These are phyloP conservation scores for Penicillium sp. DNA, from an alignment of 2,329 filamentous ascomycete genomes.

Conservation along the genomic window DNA sequence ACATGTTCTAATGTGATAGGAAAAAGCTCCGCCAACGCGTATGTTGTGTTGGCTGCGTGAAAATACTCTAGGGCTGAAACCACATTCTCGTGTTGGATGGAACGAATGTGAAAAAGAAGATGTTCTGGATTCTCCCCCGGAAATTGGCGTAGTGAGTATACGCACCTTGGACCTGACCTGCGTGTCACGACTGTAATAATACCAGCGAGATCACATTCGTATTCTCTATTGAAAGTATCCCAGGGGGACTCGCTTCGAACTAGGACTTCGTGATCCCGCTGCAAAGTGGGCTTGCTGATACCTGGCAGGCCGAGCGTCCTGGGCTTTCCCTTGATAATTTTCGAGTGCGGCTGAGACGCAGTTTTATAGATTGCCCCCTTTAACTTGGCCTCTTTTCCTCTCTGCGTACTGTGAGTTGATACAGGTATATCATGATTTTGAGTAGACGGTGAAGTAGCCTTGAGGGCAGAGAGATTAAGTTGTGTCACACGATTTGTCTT, in stretches of 20 bases:
- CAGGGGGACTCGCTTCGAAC: conserved; percentile 20
- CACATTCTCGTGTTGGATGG: conserved; percentile 14
- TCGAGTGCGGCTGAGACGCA: too few species aligned
- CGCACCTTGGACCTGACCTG: too few species aligned
- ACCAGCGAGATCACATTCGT: conserved; percentile 21
- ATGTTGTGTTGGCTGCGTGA: conserved; percentile 7
- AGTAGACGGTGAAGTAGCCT: not conserved
- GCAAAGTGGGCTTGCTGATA: too few species aligned
- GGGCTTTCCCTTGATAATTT: too few species aligned
- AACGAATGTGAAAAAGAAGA: conserved; percentile 1
- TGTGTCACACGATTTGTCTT: not conserved
- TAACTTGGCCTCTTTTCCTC: too few species aligned
- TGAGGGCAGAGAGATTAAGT: not conserved
- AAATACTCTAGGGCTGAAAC: conserved; percentile 7
- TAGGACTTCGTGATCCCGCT: not conserved
- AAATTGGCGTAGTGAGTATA: too few species aligned
- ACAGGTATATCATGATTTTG: not conserved
- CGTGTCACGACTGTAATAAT: conserved; percentile 2
- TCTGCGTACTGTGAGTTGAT: too few species aligned
- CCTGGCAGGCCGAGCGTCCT: too few species aligned
- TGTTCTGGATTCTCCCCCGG: not conserved
- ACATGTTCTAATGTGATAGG: conserved; percentile 19
- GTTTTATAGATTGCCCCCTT: too few species aligned
- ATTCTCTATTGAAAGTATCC: conserved; percentile 24
- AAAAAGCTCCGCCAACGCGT: conserved; percentile 13